phyloP scores from a whole-genome alignment of 352 stramenopile genomes.

The Hyaloperonospora brassicae region DNA sequence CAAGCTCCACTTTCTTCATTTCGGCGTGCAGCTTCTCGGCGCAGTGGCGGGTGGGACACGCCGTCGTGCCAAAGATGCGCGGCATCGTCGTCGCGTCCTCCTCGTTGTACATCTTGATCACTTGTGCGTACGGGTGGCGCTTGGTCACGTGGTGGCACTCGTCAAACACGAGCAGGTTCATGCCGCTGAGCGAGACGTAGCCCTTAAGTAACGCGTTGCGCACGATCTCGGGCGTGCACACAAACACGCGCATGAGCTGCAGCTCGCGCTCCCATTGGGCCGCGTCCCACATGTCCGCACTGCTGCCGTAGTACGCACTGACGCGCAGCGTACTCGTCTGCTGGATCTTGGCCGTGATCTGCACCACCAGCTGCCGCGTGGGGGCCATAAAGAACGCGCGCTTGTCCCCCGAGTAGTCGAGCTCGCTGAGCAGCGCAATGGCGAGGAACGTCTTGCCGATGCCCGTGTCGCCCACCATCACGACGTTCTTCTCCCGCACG shows the following conservation, averaged over 20 bases:
- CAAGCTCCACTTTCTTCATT: constrained; percentile 61
- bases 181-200: constrained; percentile 64
- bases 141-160: constrained; percentile 88
- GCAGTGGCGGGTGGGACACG: constrained; percentile 64
- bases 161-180: constrained; percentile 86
- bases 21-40: constrained; percentile 58
- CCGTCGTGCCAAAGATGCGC: constrained; percentile 82
- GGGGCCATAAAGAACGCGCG: constrained; percentile 79
- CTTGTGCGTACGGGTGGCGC: constrained; percentile 83
- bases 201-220: constrained; percentile 78
- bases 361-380: constrained; percentile 71
- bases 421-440: constrained; percentile 63
- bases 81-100: constrained; percentile 29
- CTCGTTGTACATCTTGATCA: constrained; percentile 80
- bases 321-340: constrained; percentile 51
- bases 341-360: constrained; percentile 71
- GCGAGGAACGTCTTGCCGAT: constrained; percentile 84
- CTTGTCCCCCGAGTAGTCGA: constrained; percentile 55
- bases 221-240: constrained; percentile 84
- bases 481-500: constrained; percentile 65
- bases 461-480: constrained; percentile 77
- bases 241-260: constrained; percentile 54
- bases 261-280: constrained; percentile 55
- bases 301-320: constrained; percentile 42
- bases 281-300: constrained; percentile 55